Base-by-base conservation (phyloP, 176 grass and related monocot genomes). In the Cenchrus fungigraminus region DNA sequence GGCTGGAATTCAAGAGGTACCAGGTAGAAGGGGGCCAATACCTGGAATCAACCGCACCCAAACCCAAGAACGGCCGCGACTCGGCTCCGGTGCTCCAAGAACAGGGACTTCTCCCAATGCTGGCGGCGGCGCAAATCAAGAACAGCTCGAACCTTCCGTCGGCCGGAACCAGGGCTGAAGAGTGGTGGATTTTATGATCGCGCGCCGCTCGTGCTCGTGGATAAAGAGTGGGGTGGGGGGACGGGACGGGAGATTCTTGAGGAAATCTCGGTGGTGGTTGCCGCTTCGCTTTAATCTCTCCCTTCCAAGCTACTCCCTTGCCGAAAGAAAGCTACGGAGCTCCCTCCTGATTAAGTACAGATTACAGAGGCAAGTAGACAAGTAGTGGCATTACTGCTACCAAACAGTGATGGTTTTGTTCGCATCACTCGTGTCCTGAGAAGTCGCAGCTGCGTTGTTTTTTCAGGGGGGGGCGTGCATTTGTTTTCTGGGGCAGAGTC, bases 271-370 rank as follows among this genome's bases (percentile, higher is more conserved):
- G 76, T 13, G 81, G 68, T 76, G 0, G 84, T 83, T 90, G 83
- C 73, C 71, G 80, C 75, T 69, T 78, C 74, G 55, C 80, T 83
- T 73, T 78, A 49, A 72, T 29, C 71, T 67, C 43, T 79, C 68
- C 34, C 89, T 87, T 87, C 45, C 44, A 87, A 87, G 89, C 81
- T 49, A 87, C 20, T 71, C 20, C 63, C 63, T 15, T 20, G 44
- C 45, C 5, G 84, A 86, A 78, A 90, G 84, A 86, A 78, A 90
- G 88, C 50, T 59, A 19, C 15, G 79, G 0, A 8, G 32, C 79
- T 86, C 73, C 83, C 74, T 90, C 80, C 84, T 62, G 74, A 68
- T 75, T 60, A 86, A 77, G n/a, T 79, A 47, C 53, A 12, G 56
- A 58, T 1, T 46, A 46, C 45, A 46, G 45, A 46, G 57, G 42